Percentiles rank a stretch among this genome's conserved stretches.
Evolutionary conservation across 1,284 basidiomycete genomes (phyloP).

Genomic region (Boletellus deceptivus): DNA sequence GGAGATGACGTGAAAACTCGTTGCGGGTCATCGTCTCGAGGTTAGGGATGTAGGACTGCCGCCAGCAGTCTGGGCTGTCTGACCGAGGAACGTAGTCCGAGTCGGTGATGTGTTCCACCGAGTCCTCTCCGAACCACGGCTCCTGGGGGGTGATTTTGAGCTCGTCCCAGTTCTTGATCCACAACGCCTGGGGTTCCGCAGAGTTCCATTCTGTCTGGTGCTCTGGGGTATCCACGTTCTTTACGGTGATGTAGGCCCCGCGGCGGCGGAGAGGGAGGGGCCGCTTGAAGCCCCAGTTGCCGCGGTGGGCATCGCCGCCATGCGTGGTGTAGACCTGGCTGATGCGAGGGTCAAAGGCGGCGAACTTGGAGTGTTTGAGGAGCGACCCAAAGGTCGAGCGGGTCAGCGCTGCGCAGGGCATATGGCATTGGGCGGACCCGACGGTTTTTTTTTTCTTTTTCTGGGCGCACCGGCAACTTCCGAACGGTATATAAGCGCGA

Average conservation of each 20-base stretch:
- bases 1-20: slow-evolving; percentile 59
- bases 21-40: slow-evolving; percentile 45
- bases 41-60: slow-evolving; percentile 38
- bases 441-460: not conserved
- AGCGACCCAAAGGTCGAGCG: slow-evolving; percentile 69
- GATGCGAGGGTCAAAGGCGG: slow-evolving; percentile 70
- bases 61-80: slow-evolving; percentile 16
- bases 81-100: slow-evolving; percentile 25
- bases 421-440: slow-evolving; percentile 1
- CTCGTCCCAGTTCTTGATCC: slow-evolving; percentile 65
- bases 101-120: slow-evolving; percentile 25
- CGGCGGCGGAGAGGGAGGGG: slow-evolving; percentile 64
- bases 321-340: slow-evolving; percentile 69
- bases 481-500: slow-evolving; percentile 20
- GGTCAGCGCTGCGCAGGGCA: slow-evolving; percentile 37
- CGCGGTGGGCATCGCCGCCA: slow-evolving; percentile 65
- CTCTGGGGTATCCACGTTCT: slow-evolving; percentile 63
- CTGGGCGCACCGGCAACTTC: slow-evolving; percentile 25
- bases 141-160: slow-evolving; percentile 46
- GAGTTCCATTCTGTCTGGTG: slow-evolving; percentile 75
- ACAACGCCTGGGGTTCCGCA: slow-evolving; percentile 60
- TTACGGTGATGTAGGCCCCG: slow-evolving; percentile 57
- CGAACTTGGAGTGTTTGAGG: slow-evolving; percentile 73
- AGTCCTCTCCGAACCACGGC: slow-evolving; percentile 10
- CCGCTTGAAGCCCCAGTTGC: slow-evolving; percentile 78